A percentile compares a stretch with the other conserved stretches of the same genome.
phyloP scores from a whole-genome alignment of 2,329 filamentous ascomycete genomes.

The Stagonosporopsis tanaceti region DNA sequence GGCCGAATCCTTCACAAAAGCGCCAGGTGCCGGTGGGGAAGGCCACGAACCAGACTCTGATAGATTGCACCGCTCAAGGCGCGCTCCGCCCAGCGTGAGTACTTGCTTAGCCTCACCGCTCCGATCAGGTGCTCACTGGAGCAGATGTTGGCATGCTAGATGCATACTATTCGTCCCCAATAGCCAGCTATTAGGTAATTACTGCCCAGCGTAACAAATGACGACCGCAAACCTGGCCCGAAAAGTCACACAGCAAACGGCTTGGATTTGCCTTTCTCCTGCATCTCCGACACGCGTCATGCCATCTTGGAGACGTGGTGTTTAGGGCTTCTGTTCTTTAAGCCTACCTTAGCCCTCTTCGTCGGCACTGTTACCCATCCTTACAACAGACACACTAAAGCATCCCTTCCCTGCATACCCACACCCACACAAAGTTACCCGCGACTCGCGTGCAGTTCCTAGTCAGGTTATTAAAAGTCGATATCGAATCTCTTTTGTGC shows the following conservation, averaged over 20 bases:
- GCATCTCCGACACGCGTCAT: constrained; percentile 41
- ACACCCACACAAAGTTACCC: constrained; percentile 9
- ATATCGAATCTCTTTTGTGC: constrained; percentile 33
- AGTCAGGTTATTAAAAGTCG: constrained; percentile 26
- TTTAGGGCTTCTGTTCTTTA: constrained; percentile 14
- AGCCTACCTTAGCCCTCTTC: constrained; percentile 17
- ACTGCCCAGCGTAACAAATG: constrained; percentile 37
- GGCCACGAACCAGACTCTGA: constrained; percentile 18
- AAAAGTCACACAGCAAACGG: constrained; percentile 38
- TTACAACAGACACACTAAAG: constrained; percentile 15
- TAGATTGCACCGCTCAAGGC: constrained; percentile 27
- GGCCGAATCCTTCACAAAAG: constrained; percentile 13
- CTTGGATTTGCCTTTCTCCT: constrained; percentile 41
- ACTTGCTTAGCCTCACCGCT: constrained; percentile 24
- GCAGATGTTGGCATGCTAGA: constrained; percentile 36
- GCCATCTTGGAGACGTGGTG: constrained; percentile 20
- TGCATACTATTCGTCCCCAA: constrained; percentile 43
- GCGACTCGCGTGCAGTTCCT: constrained; percentile 35
- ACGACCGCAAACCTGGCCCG: constrained; percentile 33
- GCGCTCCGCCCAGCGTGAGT: constrained; percentile 31
- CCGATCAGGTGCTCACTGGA: constrained; percentile 34
- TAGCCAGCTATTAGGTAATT: constrained; percentile 49
- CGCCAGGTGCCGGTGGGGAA: constrained; percentile 3
- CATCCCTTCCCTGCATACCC: constrained; percentile 34
- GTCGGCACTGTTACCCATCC: constrained; percentile 8